Base-by-base conservation (phyloP, 2,329 filamentous ascomycete species). In the Trichophyton mentagrophytes region DNA sequence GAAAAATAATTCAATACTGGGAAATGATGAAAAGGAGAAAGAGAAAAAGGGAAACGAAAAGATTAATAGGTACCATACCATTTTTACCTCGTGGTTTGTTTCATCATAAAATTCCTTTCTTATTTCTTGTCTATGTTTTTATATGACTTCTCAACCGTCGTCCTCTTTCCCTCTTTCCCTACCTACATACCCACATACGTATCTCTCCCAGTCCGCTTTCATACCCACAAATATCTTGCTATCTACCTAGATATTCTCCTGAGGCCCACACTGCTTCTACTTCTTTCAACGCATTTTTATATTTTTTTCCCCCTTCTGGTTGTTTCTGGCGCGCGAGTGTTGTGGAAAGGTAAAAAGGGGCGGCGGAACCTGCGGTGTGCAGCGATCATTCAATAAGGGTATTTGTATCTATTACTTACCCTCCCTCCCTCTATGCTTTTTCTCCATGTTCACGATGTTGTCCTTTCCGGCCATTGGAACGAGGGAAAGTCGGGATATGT, bases 21-120 rank as follows among this genome's bases (percentile, higher is more conserved):
- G 33, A 38, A 13, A 38, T 38, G 33, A 38, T 38, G 33, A 72
- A 72, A 59, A 40, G 36, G 55, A 17, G 11, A 22, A 33, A 25
- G 38, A 47, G 22, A 44, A 42, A 27, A 40, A 13, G 6, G 55
- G 61, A 30, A n/a, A 44, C 40, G 25, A 27, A 40, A 58, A 40
- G 33, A 36, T 27, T 27, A 27, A 8, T 58, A 58, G 40, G 56
- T 42, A n/a, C 36, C 33, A 38, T 40, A 42, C 17, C 40, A n/a
- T 58, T 58, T 30, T 57, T 17, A 22, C 22, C 38, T 38, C 17
- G n/a, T n/a, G 40, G 17, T 58, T 27, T 46, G 38, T 33, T 42
- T 20, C 13, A 42, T 20, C 40, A 27, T 58, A 44, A 22, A 30
- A 58, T 42, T 15, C 56, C 36, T 58, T 58, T 13, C 25, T 15